Base-by-base conservation (phyloP, 805 yeast genomes). In the Sungouiella thailandica region DNA sequence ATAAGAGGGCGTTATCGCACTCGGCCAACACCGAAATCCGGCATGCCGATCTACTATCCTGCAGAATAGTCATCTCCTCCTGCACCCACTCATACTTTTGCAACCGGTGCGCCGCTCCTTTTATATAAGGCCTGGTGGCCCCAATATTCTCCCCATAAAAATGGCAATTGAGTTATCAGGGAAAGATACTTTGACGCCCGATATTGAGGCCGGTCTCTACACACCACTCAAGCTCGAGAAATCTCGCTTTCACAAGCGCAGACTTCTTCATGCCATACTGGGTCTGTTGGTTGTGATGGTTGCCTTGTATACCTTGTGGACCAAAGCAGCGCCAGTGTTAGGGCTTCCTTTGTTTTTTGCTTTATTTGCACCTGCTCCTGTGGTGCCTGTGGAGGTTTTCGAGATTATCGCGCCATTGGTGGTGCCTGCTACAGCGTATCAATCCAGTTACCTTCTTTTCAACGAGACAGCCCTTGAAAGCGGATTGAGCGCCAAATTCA, bases 381-480 rank as follows among this genome's bases (percentile, higher is more conserved):
- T 28, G 15, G 25, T 26, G 15, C 22, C 38, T 6, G 32, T 28
- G 14, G 34, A 40, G 32, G 44, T 47, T 17, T 43, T 47, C 30
- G 52, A 47, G 33, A 34, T 47, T 9, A 12, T 20, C n/a, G 28
- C 37, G 3, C 36, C 35, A 4, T 36, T 39, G 8, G 11, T 30
- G 4, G 28, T 33, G 4, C 44, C 50, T 15, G 26, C 33, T 11
- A 32, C 36, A 8, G 28, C 45, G 11, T 40, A 37, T 27, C 23
- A 12, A 20, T 31, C 15, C 11, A 16, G 31, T n/a, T 23, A 15
- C 11, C 14, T 20, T 12, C 4, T 27, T 13, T 17, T 28, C 19
- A 27, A 34, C 15, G 16, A 10, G 17, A 12, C 28, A 12, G 17
- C 37, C 4, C 32, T 43, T 25, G 39, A 35, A 19, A 37, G 41